phyloP scores from a whole-genome alignment of 2,329 filamentous ascomycete genomes.

The Aspergillus sp. region DNA sequence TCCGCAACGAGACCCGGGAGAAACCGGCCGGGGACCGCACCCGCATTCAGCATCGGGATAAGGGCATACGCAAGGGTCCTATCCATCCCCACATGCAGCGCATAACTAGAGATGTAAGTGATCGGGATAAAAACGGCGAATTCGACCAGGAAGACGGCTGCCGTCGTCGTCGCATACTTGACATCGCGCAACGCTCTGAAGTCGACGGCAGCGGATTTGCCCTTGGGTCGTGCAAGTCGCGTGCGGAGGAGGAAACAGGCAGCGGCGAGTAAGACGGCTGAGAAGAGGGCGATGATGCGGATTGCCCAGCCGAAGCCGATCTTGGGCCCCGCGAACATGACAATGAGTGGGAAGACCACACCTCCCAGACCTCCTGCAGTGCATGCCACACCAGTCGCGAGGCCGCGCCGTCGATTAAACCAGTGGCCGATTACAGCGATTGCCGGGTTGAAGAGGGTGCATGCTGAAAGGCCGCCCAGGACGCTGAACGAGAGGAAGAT shows the following conservation, averaged over 20 bases:
- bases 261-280: conserved; percentile 23
- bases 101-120: conserved; percentile 41
- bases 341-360: conserved; percentile 40
- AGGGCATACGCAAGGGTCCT: conserved; percentile 34
- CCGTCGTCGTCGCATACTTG: conserved; percentile 31
- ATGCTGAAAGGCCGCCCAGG: conserved; percentile 38
- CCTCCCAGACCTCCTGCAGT: conserved; percentile 42
- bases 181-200: conserved; percentile 31
- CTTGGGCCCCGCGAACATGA: conserved; percentile 32
- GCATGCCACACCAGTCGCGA: conserved; percentile 41
- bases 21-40: conserved; percentile 38
- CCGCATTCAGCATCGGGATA: conserved; percentile 38
- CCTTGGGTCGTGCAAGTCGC: conserved; percentile 28
- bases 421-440: conserved; percentile 40
- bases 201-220: conserved; percentile 22
- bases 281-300: conserved; percentile 35
- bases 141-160: conserved; percentile 40
- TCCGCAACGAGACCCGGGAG: conserved; percentile 41
- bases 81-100: conserved; percentile 31
- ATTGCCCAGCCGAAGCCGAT: conserved; percentile 40
- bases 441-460: conserved; percentile 37
- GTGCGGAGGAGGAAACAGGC: conserved; percentile 31
- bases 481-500: conserved; percentile 43
- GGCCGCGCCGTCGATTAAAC: conserved; percentile 37
- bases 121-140: conserved; percentile 43